phyloP scores from a whole-genome alignment of 2,329 filamentous ascomycete genomes.

The Drechslerella coelobrocha region DNA sequence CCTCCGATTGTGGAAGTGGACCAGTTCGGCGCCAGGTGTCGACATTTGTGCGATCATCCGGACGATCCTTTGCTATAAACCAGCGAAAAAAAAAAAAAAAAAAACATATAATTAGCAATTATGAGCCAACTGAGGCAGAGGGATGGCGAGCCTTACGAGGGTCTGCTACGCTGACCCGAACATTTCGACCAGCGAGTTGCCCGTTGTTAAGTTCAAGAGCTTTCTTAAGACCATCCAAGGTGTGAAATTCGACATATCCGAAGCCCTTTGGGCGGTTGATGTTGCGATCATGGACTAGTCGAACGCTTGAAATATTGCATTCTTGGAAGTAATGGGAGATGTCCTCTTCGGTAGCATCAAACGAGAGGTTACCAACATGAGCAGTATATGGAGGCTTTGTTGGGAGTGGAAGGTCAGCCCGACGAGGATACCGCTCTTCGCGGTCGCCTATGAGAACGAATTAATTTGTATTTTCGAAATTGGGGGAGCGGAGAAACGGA shows the following conservation, averaged over 20 bases:
- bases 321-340: slow-evolving; percentile 84
- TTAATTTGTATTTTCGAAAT: not conserved
- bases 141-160: slow-evolving; percentile 74
- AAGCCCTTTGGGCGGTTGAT: slow-evolving; percentile 96
- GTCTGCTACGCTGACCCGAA: slow-evolving; percentile 94
- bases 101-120: not conserved
- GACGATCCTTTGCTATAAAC: slow-evolving; percentile 78
- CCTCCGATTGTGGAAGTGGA: slow-evolving; percentile 70
- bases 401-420: slow-evolving; percentile 83
- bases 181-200: slow-evolving; percentile 84
- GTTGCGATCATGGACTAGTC: slow-evolving; percentile 95
- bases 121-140: not conserved
- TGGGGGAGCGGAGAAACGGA: not conserved
- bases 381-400: slow-evolving; percentile 93
- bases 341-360: slow-evolving; percentile 84
- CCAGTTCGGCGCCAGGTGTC: slow-evolving; percentile 90
- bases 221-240: slow-evolving; percentile 86
- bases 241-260: slow-evolving; percentile 93
- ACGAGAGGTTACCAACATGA: slow-evolving; percentile 94
- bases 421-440: slow-evolving; percentile 64
- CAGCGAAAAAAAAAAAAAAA: too few relatives aligned
- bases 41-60: slow-evolving; percentile 79
- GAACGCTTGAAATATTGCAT: slow-evolving; percentile 86
- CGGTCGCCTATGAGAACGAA: slow-evolving; percentile 23
- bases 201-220: slow-evolving; percentile 82